Evolutionary conservation across 148 eudicot genomes (phyloP), one percentile per base, ranked within the genome.

Genomic region (Heliamphora exappendiculata): DNA sequence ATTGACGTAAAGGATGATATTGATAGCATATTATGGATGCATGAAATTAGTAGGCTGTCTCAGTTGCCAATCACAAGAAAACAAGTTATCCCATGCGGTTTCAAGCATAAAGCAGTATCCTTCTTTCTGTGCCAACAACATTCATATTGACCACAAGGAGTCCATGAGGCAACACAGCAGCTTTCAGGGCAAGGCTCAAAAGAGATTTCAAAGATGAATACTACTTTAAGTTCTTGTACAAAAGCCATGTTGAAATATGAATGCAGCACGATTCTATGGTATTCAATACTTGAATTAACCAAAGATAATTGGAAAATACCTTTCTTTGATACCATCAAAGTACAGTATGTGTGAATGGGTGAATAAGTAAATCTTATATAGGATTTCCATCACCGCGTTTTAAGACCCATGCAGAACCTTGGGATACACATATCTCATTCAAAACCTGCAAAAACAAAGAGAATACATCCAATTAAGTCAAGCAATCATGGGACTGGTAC

Each of bases 401-500:
- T 55, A 91, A 75, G 57, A 85, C 80, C 93, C 96, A 91, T 29
- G 82, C 85, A 67, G 89, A 84, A 41, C 86, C 87, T 78, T 88
- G 79, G n/a, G 88, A 78, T 51, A 81, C 71, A 42, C 96, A 91
- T 33, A 88, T 66, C 75, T 91, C 96, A 37, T 29, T 74, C 33
- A 89, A 72, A n/a, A 89, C 91, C 96, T 91, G 88, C 78, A 77
- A 45, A 58, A 1, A 44, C 19, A 72, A 55, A 57, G n/a, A 20
- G 2, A 20, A 20, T 50, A n/a, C 9, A 44, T 34, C 73, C 49
- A 33, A n/a, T 58, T 29, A 37, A 24, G 29, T 19, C 6, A 64
- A 39, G 42, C 16, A 17, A 33, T n/a, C 14, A 9, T 44, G 7
- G 50, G 16, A 62, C 50, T 44, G 41, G 7, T 54, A 49, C 26